Conservation (phyloP, 352 stramenopile species). For the Pythium chondricola region DNA sequence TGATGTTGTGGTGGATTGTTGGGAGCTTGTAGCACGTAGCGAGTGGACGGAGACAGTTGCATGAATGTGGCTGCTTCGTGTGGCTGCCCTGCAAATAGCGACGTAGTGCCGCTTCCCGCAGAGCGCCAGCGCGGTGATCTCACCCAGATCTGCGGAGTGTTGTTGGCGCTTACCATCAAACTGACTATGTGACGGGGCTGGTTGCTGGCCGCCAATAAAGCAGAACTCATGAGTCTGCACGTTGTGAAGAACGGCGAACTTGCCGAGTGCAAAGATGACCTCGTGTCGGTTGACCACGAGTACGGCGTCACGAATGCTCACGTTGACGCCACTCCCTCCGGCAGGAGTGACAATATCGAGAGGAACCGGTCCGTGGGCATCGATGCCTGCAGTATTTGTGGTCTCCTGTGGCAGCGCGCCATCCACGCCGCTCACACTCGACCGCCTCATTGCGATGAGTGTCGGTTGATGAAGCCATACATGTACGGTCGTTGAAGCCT, state of each 20-base stretch:
- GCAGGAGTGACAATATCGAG: conserved; percentile 18
- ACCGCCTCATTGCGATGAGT: no score
- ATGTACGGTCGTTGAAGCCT: no score
- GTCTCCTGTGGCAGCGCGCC: no score
- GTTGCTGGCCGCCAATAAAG: conserved; percentile 34
- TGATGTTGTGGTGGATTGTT: not conserved
- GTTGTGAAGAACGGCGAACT: conserved; percentile 65
- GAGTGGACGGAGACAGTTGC: conserved; percentile 21
- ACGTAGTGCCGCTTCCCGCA: conserved; percentile 47
- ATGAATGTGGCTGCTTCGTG: not conserved
- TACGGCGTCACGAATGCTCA: conserved; percentile 42
- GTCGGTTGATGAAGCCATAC: no score
- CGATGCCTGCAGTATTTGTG: conserved; percentile 5
- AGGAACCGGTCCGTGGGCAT: conserved; percentile 10
- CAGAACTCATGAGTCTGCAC: conserved; percentile 47
- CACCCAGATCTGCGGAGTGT: conserved; percentile 23
- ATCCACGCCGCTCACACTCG: no score
- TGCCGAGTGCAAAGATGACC: conserved; percentile 54
- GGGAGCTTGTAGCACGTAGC: not conserved
- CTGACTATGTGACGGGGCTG: not conserved
- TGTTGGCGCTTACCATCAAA: not conserved
- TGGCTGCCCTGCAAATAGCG: conserved; percentile 41
- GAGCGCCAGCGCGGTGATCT: conserved; percentile 68
- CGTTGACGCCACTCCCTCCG: conserved; percentile 49
- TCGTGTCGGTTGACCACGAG: conserved; percentile 53